These are phyloP conservation scores for Ogataea glucozyma DNA, from an alignment of 805 yeast species.

Conservation along the genomic window DNA sequence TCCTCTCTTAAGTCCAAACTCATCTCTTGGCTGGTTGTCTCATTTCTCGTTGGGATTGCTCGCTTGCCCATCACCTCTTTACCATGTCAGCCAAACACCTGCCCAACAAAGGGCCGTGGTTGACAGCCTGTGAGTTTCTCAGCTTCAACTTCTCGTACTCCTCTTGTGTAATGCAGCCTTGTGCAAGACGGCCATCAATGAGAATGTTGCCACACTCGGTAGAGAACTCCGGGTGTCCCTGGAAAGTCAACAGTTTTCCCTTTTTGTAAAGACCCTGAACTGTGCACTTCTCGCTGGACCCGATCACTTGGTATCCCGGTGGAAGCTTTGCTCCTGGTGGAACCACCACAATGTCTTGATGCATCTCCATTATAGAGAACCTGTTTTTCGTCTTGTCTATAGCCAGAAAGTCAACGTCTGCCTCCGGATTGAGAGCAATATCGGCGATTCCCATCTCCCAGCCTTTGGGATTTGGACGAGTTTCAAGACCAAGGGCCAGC, in stretches of 20 bases:
- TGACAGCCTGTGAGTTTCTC: slow-evolving; percentile 4
- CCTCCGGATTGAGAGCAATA: slow-evolving; percentile 45
- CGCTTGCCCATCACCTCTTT: too few relatives aligned
- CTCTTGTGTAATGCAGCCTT: slow-evolving; percentile 13
- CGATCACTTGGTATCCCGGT: slow-evolving; percentile 42
- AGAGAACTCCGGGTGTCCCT: slow-evolving; percentile 88
- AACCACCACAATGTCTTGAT: slow-evolving; percentile 47
- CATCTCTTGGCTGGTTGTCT: too few relatives aligned
- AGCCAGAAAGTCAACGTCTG: slow-evolving; percentile 22
- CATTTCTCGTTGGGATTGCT: too few relatives aligned
- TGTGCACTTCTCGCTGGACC: slow-evolving; percentile 54
- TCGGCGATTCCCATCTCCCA: slow-evolving; percentile 73
- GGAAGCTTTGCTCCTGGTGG: slow-evolving; percentile 30
- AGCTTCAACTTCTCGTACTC: slow-evolving; percentile 6
- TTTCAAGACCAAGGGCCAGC: slow-evolving; percentile 61
- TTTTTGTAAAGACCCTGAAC: slow-evolving; percentile 69
- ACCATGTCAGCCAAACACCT: slow-evolving; percentile 13
- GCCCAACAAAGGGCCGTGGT: slow-evolving; percentile 12
- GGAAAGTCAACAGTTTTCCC: slow-evolving; percentile 62
- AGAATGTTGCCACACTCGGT: slow-evolving; percentile 33
- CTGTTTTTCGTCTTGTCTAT: slow-evolving; percentile 14
- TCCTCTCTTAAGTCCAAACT: too few relatives aligned
- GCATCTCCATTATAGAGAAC: slow-evolving; percentile 54
- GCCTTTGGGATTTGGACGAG: slow-evolving; percentile 58
- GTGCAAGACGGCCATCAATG: slow-evolving; percentile 4